Evolutionary conservation across 2,329 filamentous ascomycete genomes (phyloP).

Genomic region (Kalmusia sp.): DNA sequence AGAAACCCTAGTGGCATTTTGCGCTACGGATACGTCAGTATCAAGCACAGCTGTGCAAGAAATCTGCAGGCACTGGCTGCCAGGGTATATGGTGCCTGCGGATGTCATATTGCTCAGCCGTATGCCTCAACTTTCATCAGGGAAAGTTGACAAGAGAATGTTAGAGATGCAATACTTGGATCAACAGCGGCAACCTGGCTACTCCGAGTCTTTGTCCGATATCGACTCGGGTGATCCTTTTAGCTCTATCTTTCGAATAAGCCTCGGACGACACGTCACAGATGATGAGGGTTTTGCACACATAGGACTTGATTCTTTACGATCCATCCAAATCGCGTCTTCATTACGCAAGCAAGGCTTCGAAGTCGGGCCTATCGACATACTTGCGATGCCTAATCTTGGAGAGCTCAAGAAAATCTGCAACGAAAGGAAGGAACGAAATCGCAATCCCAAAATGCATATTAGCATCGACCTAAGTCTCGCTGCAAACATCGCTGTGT

Average conservation of each 20-base stretch:
- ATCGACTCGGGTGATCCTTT: constrained; percentile 38
- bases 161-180: constrained; percentile 65
- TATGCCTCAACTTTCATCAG: constrained; percentile 80
- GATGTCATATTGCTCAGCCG: constrained; percentile 70
- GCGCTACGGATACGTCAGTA: constrained; percentile 60
- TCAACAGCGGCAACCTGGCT: constrained; percentile 19
- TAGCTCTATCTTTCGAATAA: constrained; percentile 48
- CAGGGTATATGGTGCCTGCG: constrained; percentile 81
- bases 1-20: constrained; percentile 77
- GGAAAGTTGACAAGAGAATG: constrained; percentile 77
- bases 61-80: constrained; percentile 77
- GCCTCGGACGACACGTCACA: constrained; percentile 50
- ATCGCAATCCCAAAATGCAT: background rate
- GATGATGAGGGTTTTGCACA: constrained; percentile 56
- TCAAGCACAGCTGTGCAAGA: constrained; percentile 57
- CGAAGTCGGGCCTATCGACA: constrained; percentile 62
- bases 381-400: constrained; percentile 66
- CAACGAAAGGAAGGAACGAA: constrained; percentile 11
- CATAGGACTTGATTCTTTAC: constrained; percentile 71
- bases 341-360: constrained; percentile 65
- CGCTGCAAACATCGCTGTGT: constrained; percentile 12
- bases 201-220: constrained; percentile 16
- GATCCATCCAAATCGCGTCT: constrained; percentile 69
- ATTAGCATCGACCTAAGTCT: constrained; percentile 7
- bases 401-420: constrained; percentile 30